Base-by-base conservation (phyloP, 78 protist species). In the Dictyostelium firmibasis region DNA sequence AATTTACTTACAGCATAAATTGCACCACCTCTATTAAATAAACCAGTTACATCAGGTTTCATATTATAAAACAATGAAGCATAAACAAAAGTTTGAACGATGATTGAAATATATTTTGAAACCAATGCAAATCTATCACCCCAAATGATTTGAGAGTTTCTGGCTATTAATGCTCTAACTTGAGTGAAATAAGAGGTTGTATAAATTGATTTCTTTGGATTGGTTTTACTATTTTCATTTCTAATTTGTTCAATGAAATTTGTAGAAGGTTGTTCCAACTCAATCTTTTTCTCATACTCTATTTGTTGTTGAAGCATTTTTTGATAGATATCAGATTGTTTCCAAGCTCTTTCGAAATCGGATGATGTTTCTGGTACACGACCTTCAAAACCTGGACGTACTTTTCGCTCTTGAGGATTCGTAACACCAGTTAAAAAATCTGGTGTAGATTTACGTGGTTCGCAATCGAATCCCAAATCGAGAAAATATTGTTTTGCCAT, bases 341-440 rank as follows among this genome's bases (percentile, higher is more conserved):
- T 69, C 95, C 95, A 91, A 3, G 41, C 53, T 23, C 27, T 27
- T 64, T 91, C 95, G 13, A 91, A 82, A 35, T 91, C 95, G 2
- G 18, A 75, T 25, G 95, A 91, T 10, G 95, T 91, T 16, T 75
- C 67, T 43, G 95, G 95, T n/a, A 62, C 95, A 29, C 53, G 41
- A 75, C 82, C 86, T 76, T 81, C 95, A 29, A 81, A 91, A 20
- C 95, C 95, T 25, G 79, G 88, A 18, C 77, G 35, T 18, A 91
- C 88, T 3, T 38, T 64, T 23, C 95, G 50, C 31, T 91, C 94
- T 81, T 91, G 94, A n/a, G 94, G 94, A 75, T 91, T 91, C 0
- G 94, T 78, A 2, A 91, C 77, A 74, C 94, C 94, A 81, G 94
- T 91, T 13, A 91, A 23, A 31, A 91, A 91, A 81, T 91, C 94